phyloP scores from a whole-genome alignment of 2,329 filamentous ascomycete species.

The Zopfia rhizophila region DNA sequence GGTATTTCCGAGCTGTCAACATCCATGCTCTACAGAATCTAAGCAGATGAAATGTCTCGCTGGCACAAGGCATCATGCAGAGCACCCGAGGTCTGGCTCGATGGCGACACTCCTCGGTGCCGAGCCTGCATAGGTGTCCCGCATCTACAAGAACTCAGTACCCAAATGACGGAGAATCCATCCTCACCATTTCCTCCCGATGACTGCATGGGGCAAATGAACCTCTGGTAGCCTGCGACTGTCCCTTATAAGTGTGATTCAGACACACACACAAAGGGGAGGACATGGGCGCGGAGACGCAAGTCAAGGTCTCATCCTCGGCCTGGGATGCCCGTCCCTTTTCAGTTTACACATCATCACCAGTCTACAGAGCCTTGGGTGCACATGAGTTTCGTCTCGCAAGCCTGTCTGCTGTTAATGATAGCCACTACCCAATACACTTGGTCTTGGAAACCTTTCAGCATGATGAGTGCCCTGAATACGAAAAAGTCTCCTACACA shows the following conservation, averaged over 20 bases:
- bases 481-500: constrained; percentile 41
- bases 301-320: neutral
- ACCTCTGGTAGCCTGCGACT: constrained; percentile 14
- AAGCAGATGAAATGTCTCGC: constrained; percentile 6
- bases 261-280: too few species aligned
- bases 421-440: constrained; percentile 20
- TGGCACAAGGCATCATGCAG: constrained; percentile 3
- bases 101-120: constrained; percentile 4
- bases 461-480: constrained; percentile 32
- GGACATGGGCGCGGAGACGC: neutral
- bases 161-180: neutral
- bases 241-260: too few species aligned
- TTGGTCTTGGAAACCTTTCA: constrained; percentile 15
- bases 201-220: constrained; percentile 12
- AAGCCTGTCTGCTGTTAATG: constrained; percentile 9
- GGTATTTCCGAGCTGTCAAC: too few species aligned
- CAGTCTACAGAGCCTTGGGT: constrained; percentile 7
- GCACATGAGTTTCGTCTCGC: constrained; percentile 11
- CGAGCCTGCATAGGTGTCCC: constrained; percentile 10
- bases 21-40: too few species aligned
- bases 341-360: neutral
- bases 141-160: constrained; percentile 1
- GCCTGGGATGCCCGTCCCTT: neutral
- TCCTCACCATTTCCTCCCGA: constrained; percentile 8
- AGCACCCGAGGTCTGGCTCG: constrained; percentile 7